Conservation (phyloP, 139 green algal species). For the Tetradesmus lagerheimii region DNA sequence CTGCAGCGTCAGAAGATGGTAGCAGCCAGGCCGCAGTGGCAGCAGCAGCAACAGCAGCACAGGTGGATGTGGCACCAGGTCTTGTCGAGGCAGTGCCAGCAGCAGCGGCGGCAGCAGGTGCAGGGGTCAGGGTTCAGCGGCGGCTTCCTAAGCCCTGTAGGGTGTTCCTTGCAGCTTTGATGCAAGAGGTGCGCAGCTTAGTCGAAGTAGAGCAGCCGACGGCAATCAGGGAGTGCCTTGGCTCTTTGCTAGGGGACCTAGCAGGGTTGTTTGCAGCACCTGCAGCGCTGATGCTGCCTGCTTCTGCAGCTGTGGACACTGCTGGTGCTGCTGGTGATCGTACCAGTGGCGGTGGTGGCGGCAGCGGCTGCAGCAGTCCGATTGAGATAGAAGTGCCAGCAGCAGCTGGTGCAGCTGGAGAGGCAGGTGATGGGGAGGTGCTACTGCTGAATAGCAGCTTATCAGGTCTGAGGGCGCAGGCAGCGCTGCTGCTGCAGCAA, state of each 20-base stretch:
- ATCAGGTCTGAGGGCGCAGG: neutral
- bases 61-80: neutral
- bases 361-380: slow-evolving; percentile 35
- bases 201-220: slow-evolving; percentile 47
- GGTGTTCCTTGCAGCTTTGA: slow-evolving; percentile 44
- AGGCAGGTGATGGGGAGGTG: neutral
- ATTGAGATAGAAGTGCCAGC: slow-evolving; percentile 24
- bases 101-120: slow-evolving; percentile 7
- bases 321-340: neutral
- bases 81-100: slow-evolving; percentile 1
- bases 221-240: slow-evolving; percentile 42
- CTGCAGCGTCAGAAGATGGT: neutral
- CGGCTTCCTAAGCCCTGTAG: slow-evolving; percentile 26
- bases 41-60: slow-evolving; percentile 31
- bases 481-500: slow-evolving; percentile 17
- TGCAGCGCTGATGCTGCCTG: neutral
- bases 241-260: slow-evolving; percentile 42
- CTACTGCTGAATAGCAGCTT: slow-evolving; percentile 42
- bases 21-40: slow-evolving; percentile 6
- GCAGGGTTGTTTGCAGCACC: slow-evolving; percentile 42
- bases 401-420: neutral
- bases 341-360: neutral
- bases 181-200: slow-evolving; percentile 62
- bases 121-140: neutral
- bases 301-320: neutral